These are phyloP conservation scores for Pestalotiopsis sp. DNA, from an alignment of 2,329 filamentous ascomycete genomes.

Conservation along the genomic window DNA sequence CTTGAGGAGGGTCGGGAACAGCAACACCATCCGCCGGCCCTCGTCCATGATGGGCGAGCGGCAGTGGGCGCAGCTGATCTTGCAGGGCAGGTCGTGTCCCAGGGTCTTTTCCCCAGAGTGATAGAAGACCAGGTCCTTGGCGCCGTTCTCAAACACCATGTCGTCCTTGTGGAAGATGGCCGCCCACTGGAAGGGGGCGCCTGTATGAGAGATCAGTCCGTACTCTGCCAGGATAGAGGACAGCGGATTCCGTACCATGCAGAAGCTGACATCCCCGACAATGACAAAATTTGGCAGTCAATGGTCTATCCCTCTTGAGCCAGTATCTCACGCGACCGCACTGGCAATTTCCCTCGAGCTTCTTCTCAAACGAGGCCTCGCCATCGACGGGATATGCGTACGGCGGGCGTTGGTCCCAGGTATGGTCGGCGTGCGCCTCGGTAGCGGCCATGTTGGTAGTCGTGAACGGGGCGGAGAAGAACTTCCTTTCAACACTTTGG, in stretches of 20 bases:
- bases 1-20: conserved; percentile 75
- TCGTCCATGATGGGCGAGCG: conserved; percentile 85
- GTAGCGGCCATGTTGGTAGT: not conserved
- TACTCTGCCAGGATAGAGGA: not conserved
- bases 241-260: conserved; percentile 52
- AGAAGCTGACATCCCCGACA: conserved; percentile 78
- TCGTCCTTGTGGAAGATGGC: conserved; percentile 83
- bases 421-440: not conserved
- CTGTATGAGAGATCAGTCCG: conserved; percentile 33
- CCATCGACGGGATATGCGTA: conserved; percentile 23
- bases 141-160: conserved; percentile 66
- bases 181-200: conserved; percentile 87
- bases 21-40: conserved; percentile 77
- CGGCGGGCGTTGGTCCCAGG: conserved; percentile 20
- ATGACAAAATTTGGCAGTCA: conserved; percentile 80
- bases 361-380: conserved; percentile 25
- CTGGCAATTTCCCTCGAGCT: conserved; percentile 56
- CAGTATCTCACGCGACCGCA: conserved; percentile 76
- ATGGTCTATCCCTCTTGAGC: conserved; percentile 65
- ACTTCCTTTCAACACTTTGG: not conserved
- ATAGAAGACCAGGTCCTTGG: conserved; percentile 69
- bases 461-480: not conserved
- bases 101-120: conserved; percentile 60
- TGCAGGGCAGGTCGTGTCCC: conserved; percentile 73
- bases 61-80: conserved; percentile 76